phyloP scores from a whole-genome alignment of 2,329 filamentous ascomycete species.

The Trichoderma harzianum region DNA sequence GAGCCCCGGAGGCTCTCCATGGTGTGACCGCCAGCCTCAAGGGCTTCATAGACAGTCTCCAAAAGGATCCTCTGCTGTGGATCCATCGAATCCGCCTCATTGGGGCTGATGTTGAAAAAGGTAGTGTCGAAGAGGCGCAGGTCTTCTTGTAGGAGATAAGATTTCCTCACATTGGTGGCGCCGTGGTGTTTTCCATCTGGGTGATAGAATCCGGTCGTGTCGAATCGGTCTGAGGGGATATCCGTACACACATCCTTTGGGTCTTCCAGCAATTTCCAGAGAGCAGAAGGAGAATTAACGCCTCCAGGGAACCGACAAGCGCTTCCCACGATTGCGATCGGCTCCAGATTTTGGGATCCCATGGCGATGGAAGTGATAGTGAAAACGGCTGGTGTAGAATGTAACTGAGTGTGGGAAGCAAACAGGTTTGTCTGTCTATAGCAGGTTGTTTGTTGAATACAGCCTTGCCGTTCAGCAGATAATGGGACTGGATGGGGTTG shows the following conservation, averaged over 20 bases:
- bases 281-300: slow-evolving; percentile 20
- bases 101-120: no score
- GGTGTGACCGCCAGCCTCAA: slow-evolving; percentile 34
- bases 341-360: slow-evolving; percentile 19
- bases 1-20: slow-evolving; percentile 23
- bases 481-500: no score
- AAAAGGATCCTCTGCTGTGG: slow-evolving; percentile 27
- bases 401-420: no score
- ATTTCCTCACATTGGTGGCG: slow-evolving; percentile 32
- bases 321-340: slow-evolving; percentile 26
- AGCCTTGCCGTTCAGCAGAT: no score
- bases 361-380: background rate
- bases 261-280: slow-evolving; percentile 18
- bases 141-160: slow-evolving; percentile 17
- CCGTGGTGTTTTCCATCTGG: slow-evolving; percentile 26
- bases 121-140: no score
- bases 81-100: slow-evolving; percentile 14
- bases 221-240: slow-evolving; percentile 22
- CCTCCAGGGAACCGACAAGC: slow-evolving; percentile 25
- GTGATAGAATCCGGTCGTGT: slow-evolving; percentile 23
- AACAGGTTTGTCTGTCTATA: no score
- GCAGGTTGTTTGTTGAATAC: no score
- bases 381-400: no score
- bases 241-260: background rate
- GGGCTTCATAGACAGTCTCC: slow-evolving; percentile 40